Evolutionary conservation across 176 grass and related monocot genomes (phyloP).

Genomic region (Triticum monococcum): DNA sequence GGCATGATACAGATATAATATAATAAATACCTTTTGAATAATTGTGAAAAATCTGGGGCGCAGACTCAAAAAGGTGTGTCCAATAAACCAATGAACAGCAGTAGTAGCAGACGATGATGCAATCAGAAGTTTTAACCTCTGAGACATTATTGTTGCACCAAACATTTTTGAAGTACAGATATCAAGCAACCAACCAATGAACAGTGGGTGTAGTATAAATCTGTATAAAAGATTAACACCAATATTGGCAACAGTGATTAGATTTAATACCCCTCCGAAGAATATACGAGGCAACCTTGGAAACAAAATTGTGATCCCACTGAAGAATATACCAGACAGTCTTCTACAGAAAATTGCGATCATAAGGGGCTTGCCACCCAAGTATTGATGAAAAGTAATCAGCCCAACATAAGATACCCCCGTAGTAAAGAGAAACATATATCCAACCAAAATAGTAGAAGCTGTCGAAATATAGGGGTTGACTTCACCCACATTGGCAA

Average conservation of each 20-base stretch:
- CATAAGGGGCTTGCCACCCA: not conserved
- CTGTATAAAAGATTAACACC: constrained; percentile 11
- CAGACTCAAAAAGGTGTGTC: constrained; percentile 1
- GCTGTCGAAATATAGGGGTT: constrained; percentile 3
- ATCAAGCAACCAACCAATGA: constrained; percentile 40
- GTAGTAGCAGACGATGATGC: constrained; percentile 35
- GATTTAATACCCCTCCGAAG: constrained; percentile 6
- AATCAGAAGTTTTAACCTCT: constrained; percentile 31
- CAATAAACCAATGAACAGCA: constrained; percentile 39
- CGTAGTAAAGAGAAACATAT: not conserved
- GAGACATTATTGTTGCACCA: constrained; percentile 21
- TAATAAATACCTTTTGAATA: constrained; percentile 22
- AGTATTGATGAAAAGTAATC: constrained; percentile 15
- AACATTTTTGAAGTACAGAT: constrained; percentile 41
- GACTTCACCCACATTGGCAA: not conserved
- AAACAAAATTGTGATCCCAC: not conserved
- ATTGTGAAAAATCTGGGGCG: not conserved
- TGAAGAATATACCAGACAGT: not conserved
- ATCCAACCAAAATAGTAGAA: constrained; percentile 28
- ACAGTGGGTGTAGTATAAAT: constrained; percentile 20
- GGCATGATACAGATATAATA: not conserved
- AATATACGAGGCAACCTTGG: not conserved
- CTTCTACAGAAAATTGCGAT: constrained; percentile 10
- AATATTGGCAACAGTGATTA: constrained; percentile 16
- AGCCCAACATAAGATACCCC: not conserved